These are phyloP conservation scores for Eucalyptus tenuipes DNA, from an alignment of 345 rosid species.

Conservation along the genomic window DNA sequence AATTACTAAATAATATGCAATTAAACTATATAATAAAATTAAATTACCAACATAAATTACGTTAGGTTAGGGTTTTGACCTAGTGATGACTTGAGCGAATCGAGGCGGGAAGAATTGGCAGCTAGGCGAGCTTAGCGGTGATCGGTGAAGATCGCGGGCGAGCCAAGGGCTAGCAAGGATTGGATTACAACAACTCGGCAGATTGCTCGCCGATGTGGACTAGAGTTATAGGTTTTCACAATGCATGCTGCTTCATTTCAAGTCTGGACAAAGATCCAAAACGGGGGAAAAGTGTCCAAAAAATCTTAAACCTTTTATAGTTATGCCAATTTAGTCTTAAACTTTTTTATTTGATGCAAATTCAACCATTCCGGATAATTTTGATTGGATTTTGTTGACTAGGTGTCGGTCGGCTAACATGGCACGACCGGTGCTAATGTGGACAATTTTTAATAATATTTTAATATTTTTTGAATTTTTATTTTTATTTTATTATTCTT, in stretches of 20 bases:
- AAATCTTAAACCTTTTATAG: too few relatives aligned
- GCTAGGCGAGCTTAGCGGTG: neutral
- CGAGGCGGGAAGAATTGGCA: neutral
- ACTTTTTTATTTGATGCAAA: too few relatives aligned
- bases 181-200: neutral
- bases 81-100: neutral
- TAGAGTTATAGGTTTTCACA: neutral
- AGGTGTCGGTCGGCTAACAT: accelerated
- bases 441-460: too few relatives aligned
- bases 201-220: neutral
- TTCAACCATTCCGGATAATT: too few relatives aligned
- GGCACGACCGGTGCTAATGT: accelerated
- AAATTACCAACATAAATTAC: neutral
- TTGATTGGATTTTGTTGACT: too few relatives aligned
- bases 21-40: neutral
- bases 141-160: neutral
- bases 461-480: too few relatives aligned
- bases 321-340: too few relatives aligned
- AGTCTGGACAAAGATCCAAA: neutral
- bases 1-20: neutral
- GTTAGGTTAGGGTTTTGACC: neutral
- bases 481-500: too few relatives aligned
- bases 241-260: neutral
- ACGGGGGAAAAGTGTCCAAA: too few relatives aligned
- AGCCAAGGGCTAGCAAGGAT: neutral